Base-by-base conservation (phyloP, 768 basidiomycete genomes). In the Crucibulum laeve region DNA sequence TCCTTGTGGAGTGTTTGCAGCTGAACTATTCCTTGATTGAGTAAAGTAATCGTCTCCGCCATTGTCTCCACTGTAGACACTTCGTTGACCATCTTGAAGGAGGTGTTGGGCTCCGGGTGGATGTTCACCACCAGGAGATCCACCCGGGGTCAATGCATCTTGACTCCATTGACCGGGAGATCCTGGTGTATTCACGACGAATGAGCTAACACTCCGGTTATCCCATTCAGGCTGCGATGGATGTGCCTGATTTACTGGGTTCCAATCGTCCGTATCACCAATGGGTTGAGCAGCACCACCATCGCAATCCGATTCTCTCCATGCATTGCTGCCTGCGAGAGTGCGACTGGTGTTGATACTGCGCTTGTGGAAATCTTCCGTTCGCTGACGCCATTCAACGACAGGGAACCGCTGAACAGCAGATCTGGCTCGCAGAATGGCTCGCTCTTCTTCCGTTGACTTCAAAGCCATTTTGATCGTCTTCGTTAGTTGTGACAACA, bases 341-440 rank as follows among this genome's bases (percentile, higher is more conserved):
- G 65, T 61, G 40, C 93, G 84, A 56, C 87, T 92, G 3, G 69
- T 67, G 18, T 60, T 63, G 59, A 96, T 92, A 56, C 84, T 87
- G 47, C 93, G 84, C 47, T 77, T 79, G 60, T 96, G 93, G 74
- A 95, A 90, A 61, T 95, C 93, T 67, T 96, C 93, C 74, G 84
- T 88, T 38, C 89, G 81, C 60, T 95, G 92, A 57, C 93, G 87
- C 93, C 93, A 96, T 68, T 96, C 92, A 21, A 96, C 88, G 44
- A 96, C 93, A 4, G 93, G 93, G 87, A 96, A 96, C 56, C 93
- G 89, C 57, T 95, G 93, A 3, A 96, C 78, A 14, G 92, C 93
- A 13, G 93, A 95, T 33, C 93, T 81, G 34, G 93, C 93, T 58
- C 92, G 89, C 19, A 96, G 77, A 54, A 95, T 83, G 6, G 92